Evolutionary conservation across 164 flowering plant genomes (phyloP).

Genomic region (Aristolochia contorta): DNA sequence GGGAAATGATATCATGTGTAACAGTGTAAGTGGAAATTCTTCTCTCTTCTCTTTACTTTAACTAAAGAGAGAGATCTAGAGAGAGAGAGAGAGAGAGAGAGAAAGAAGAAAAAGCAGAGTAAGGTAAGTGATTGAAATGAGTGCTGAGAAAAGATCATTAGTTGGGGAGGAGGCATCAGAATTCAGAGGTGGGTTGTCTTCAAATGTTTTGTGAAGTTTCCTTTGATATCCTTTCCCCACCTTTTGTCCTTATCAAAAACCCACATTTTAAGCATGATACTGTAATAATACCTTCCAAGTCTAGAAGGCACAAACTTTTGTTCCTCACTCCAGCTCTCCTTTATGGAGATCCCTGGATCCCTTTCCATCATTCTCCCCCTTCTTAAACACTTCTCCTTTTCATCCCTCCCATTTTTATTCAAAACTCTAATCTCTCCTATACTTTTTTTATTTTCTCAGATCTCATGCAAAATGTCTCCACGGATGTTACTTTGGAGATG

Average conservation of each 20-base stretch:
- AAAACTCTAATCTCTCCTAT: constrained; percentile 7
- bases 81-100: too few relatives aligned
- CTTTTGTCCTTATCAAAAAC: constrained; percentile 19
- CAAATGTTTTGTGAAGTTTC: too few relatives aligned
- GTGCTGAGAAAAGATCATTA: constrained; percentile 4
- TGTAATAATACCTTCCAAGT: constrained; percentile 24
- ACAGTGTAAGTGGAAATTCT: too few relatives aligned
- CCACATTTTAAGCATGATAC: constrained; percentile 29
- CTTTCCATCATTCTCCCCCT: constrained; percentile 11
- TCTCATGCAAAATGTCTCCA: background rate
- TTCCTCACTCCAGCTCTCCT: constrained; percentile 13
- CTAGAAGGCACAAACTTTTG: constrained; percentile 12
- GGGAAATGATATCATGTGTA: too few relatives aligned
- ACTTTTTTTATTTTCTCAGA: background rate
- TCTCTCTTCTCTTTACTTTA: too few relatives aligned
- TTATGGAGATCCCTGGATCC: constrained; percentile 11
- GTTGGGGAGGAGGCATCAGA: background rate
- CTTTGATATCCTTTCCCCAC: background rate
- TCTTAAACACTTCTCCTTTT: too few relatives aligned
- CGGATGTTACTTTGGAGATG: too few relatives aligned
- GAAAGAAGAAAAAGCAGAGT: too few relatives aligned
- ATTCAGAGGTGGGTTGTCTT: too few relatives aligned
- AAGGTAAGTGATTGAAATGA: constrained; percentile 3
- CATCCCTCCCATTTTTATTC: background rate
- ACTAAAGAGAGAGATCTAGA: too few relatives aligned